Percentiles rank a stretch among this genome's conserved stretches.
Evolutionary conservation across 257 asterid species (phyloP).

Genomic region (Primulina tabacum): DNA sequence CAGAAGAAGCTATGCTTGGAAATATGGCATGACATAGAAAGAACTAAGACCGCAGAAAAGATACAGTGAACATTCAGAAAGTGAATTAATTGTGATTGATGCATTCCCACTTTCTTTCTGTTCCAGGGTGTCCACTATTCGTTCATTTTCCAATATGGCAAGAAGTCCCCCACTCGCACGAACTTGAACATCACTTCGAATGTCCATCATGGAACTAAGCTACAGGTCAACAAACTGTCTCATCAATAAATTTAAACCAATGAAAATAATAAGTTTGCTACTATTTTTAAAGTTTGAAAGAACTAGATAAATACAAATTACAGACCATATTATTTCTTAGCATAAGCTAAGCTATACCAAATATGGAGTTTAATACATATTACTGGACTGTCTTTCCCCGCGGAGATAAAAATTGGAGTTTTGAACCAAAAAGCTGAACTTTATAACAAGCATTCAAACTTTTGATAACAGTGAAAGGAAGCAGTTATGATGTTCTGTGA

Average conservation of each 20-base stretch:
- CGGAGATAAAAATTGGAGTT: constrained; percentile 12
- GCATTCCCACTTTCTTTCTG: constrained; percentile 62
- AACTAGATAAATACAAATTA: constrained; percentile 11
- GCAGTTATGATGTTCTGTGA: constrained; percentile 1
- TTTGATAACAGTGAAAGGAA: constrained; percentile 10
- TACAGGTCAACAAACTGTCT: constrained; percentile 31
- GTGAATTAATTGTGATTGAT: constrained; percentile 72
- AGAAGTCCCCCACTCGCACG: constrained; percentile 98
- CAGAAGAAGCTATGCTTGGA: constrained; percentile 18
- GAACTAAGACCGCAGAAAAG: constrained; percentile 30
- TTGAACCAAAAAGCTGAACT: background rate
- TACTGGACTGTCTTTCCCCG: constrained; percentile 8
- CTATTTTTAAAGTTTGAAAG: constrained; percentile 4
- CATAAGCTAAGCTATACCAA: constrained; percentile 5
- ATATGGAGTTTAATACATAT: constrained; percentile 11
- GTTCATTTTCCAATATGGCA: constrained; percentile 89
- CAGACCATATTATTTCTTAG: constrained; percentile 1
- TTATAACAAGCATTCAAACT: background rate
- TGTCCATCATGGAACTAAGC: constrained; percentile 97
- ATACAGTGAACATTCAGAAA: constrained; percentile 85
- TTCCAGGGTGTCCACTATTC: constrained; percentile 74
- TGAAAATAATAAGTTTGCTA: background rate
- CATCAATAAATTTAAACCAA: constrained; percentile 19
- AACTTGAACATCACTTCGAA: constrained; percentile 86
- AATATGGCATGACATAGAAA: constrained; percentile 14